Percentiles rank a stretch among this genome's conserved stretches.
Conservation (phyloP, 306 rosid species). For the Cucurbita pepo region DNA sequence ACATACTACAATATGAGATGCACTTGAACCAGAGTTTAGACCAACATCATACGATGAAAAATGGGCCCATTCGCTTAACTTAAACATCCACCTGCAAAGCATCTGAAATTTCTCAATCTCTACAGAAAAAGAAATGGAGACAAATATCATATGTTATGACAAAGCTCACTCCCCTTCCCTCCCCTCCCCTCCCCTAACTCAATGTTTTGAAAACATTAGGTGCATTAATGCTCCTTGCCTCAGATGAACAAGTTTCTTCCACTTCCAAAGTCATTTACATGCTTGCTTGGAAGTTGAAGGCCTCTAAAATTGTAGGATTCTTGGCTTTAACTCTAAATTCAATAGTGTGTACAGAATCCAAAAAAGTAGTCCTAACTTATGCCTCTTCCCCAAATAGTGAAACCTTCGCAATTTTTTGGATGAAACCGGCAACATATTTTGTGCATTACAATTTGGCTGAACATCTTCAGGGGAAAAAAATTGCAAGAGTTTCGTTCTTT, state of each 20-base stretch:
- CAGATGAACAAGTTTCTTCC: neutral
- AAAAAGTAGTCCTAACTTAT: too few species aligned
- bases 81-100: slow-evolving; percentile 71
- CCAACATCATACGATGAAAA: slow-evolving; percentile 82
- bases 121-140: neutral
- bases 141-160: neutral
- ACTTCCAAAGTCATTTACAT: too few species aligned
- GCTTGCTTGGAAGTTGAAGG: too few species aligned
- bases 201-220: neutral
- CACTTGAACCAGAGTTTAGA: slow-evolving; percentile 76
- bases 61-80: slow-evolving; percentile 95
- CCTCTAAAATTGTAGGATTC: too few species aligned
- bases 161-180: neutral
- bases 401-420: too few species aligned
- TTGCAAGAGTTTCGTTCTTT: too few species aligned
- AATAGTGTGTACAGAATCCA: too few species aligned
- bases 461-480: too few species aligned
- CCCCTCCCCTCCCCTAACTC: neutral
- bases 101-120: neutral
- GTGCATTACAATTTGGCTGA: too few species aligned
- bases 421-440: too few species aligned
- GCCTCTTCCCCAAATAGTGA: too few species aligned
- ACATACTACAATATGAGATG: slow-evolving; percentile 74
- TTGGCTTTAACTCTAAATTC: too few species aligned
- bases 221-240: neutral